Conservation (phyloP, 768 basidiomycete genomes). For the Tricholoma hemisulphureum region DNA sequence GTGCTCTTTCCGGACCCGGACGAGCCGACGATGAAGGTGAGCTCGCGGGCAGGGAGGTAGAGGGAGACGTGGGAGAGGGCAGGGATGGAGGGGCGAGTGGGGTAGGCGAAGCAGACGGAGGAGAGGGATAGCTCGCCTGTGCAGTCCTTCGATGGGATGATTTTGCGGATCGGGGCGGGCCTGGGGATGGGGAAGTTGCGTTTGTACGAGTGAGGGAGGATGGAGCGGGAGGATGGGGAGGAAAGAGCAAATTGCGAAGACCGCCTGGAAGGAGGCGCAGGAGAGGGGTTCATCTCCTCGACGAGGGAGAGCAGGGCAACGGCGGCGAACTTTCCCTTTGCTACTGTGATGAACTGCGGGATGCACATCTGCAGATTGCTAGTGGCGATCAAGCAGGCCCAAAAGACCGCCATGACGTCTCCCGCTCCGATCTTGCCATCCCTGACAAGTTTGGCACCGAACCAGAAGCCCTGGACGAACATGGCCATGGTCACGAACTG, state of each 20-base stretch:
- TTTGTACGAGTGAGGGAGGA: conserved; percentile 19
- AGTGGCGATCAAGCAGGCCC: conserved; percentile 92
- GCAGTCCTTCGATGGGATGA: conserved; percentile 56
- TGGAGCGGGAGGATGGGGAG: conserved; percentile 9
- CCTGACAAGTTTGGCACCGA: conserved; percentile 83
- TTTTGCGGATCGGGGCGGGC: conserved; percentile 50
- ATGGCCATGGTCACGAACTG: conserved; percentile 88
- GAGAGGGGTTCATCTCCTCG: conserved; percentile 37
- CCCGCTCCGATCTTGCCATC: conserved; percentile 67
- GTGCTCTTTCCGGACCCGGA: conserved; percentile 96
- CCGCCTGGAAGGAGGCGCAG: background rate
- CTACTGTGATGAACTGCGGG: conserved; percentile 72
- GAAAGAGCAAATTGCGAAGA: background rate
- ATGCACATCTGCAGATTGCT: conserved; percentile 86
- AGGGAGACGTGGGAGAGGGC: conserved; percentile 69
- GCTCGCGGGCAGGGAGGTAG: conserved; percentile 70
- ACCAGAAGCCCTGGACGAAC: conserved; percentile 99
- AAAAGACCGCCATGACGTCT: conserved; percentile 94
- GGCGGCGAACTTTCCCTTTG: conserved; percentile 84
- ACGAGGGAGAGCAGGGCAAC: conserved; percentile 63
- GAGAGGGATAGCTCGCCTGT: conserved; percentile 74
- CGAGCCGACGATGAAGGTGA: conserved; percentile 86
- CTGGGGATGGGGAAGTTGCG: too few relatives aligned
- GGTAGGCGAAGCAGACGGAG: conserved; percentile 81
- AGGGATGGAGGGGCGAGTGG: conserved; percentile 53